Base-by-base conservation (phyloP, 371 early-diverging fungal genomes). In the Mucor plumbeus region DNA sequence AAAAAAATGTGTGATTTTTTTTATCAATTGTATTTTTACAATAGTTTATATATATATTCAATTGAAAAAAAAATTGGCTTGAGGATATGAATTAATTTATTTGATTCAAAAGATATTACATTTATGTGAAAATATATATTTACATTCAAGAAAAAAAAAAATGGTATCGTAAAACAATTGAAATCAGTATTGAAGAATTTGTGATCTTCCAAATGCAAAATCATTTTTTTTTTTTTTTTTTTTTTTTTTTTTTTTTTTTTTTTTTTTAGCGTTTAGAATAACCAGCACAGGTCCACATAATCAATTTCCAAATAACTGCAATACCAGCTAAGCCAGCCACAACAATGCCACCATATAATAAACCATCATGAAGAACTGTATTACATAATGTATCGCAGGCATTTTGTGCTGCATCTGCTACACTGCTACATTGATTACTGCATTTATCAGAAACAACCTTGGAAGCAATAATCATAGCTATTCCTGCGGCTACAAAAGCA, bases 261-360 rank as follows among this genome's bases (percentile, higher is more conserved):
- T n/a, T n/a, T n/a, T n/a, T n/a, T n/a, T n/a, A 53, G 6, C 53
- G 53, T 11, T 53, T 64, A 0, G 73, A 73, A 40, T 64, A 73
- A 5, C 69, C 73, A 39, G 73, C 73, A 58, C 76, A 76, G 0
- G 66, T 68, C 76, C 76, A 76, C 71, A 70, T 69, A 9, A 78
- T 53, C 0, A 68, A 19, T 21, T 65, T 64, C 79, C 79, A 78
- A 3, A 78, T 17, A 11, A 73, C 38, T 40, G 71, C 69, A 19
- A 73, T 64, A 8, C 62, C 76, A 33, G 74, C 76, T 31, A 78
- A 43, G 15, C 63, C 69, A 6, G 79, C 69, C 11, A 78, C 76
- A 33, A 55, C 79, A 41, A 67, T 65, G 44, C 79, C 79, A 63
- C 79, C 74, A 48, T 78, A 78, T 7, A 78, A 63, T 61, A 78